These are phyloP conservation scores for Trypanosomatidae sp. DNA, from an alignment of 208 protist species.

Conservation along the genomic window DNA sequence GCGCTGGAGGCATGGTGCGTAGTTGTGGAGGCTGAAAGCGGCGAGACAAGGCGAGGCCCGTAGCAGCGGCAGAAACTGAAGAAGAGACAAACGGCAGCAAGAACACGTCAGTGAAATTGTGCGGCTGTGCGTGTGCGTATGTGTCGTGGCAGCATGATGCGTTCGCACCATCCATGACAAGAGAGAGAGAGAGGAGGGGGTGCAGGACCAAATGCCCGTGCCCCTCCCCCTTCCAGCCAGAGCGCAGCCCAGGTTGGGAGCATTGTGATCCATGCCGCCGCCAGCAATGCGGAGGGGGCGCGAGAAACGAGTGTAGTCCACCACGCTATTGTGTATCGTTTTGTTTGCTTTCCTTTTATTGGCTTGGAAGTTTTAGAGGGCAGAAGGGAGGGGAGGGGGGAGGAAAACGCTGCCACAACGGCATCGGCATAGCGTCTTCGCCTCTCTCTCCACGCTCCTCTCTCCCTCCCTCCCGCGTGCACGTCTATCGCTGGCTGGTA, in stretches of 20 bases:
- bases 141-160: not conserved
- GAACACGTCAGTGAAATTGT: not conserved
- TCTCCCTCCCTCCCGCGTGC: not conserved
- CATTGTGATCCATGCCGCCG: too few species aligned
- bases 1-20: slow-evolving; percentile 27
- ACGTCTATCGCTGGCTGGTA: not conserved
- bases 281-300: not conserved
- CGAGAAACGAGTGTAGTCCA: not conserved
- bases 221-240: not conserved
- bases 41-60: not conserved
- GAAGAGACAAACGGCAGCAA: not conserved
- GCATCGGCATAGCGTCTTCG: not conserved
- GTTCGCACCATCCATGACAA: not conserved
- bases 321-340: not conserved
- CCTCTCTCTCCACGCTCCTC: not conserved
- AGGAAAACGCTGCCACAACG: not conserved
- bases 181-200: not conserved
- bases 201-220: not conserved
- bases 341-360: too few species aligned
- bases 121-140: not conserved
- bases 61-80: not conserved
- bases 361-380: not conserved
- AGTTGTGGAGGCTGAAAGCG: not conserved
- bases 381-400: not conserved
- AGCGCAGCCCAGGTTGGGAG: not conserved